Conservation (phyloP, 805 yeast genomes). For the Monosporozyma servazzii region DNA sequence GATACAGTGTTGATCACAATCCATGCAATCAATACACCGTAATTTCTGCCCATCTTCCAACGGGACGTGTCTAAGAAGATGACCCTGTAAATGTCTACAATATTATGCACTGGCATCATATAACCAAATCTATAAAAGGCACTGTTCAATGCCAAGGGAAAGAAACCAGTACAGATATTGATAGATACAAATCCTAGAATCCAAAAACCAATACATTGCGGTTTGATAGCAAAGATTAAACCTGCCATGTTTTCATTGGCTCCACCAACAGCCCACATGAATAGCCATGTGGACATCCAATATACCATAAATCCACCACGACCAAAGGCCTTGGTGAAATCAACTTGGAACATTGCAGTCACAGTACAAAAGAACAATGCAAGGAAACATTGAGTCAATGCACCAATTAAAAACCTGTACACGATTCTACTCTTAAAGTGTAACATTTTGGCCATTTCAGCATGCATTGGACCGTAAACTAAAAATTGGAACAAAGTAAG, state of each 20-base stretch:
- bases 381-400: slow-evolving; percentile 43
- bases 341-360: slow-evolving; percentile 59
- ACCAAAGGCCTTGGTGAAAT: slow-evolving; percentile 51
- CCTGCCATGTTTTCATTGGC: slow-evolving; percentile 59
- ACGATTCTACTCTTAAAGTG: slow-evolving; percentile 38
- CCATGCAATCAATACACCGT: slow-evolving; percentile 56
- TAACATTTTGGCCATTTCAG: slow-evolving; percentile 37
- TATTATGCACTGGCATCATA: slow-evolving; percentile 60
- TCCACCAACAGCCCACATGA: slow-evolving; percentile 71
- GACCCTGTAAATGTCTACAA: slow-evolving; percentile 52
- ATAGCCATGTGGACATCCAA: slow-evolving; percentile 60
- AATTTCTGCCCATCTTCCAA: slow-evolving; percentile 49
- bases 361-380: slow-evolving; percentile 52
- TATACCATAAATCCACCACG: slow-evolving; percentile 62
- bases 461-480: slow-evolving; percentile 50
- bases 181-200: slow-evolving; percentile 56
- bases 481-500: slow-evolving; percentile 62
- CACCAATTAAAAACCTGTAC: slow-evolving; percentile 43
- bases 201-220: slow-evolving; percentile 66
- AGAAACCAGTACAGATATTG: slow-evolving; percentile 61
- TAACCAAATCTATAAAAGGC: slow-evolving; percentile 54
- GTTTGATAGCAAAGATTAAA: slow-evolving; percentile 42
- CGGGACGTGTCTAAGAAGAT: slow-evolving; percentile 48
- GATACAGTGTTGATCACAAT: slow-evolving; percentile 38
- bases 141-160: slow-evolving; percentile 51